Percentiles rank a stretch among this genome's conserved stretches.
phyloP scores from a whole-genome alignment of 2,329 filamentous ascomycete species.

The Waltergamsia citrina region DNA sequence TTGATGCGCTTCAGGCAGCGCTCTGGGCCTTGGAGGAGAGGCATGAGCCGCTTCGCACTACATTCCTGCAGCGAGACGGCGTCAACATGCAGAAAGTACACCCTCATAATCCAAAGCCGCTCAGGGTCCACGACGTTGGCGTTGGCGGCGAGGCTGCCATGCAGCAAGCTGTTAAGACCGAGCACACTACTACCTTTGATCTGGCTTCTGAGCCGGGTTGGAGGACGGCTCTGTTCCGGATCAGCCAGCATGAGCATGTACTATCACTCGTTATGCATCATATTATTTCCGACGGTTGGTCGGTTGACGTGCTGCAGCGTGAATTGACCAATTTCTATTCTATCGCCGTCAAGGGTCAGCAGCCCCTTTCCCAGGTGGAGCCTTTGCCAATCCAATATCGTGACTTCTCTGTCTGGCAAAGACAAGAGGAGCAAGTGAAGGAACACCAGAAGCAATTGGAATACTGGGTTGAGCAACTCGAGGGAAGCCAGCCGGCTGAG shows the following conservation, averaged over 20 bases:
- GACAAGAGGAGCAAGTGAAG: slow-evolving; percentile 7
- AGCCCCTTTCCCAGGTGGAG: slow-evolving; percentile 3
- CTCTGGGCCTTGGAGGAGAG: slow-evolving; percentile 9
- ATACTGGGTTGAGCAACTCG: slow-evolving; percentile 11
- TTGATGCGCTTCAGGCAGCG: slow-evolving; percentile 6
- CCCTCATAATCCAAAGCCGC: too few relatives aligned
- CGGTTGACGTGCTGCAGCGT: slow-evolving; percentile 11
- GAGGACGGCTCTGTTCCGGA: slow-evolving; percentile 8
- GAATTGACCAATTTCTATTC: slow-evolving; percentile 13
- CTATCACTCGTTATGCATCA: slow-evolving; percentile 18
- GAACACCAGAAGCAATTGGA: slow-evolving; percentile 11
- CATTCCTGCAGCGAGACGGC: slow-evolving; percentile 7
- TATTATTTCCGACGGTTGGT: slow-evolving; percentile 18
- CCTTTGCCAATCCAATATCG: slow-evolving; percentile 14
- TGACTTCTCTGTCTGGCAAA: slow-evolving; percentile 15
- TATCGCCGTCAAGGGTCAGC: slow-evolving; percentile 5
- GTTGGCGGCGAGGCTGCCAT: slow-evolving; percentile 2
- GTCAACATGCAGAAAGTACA: slow-evolving; percentile 6
- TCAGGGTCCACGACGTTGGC: background rate
- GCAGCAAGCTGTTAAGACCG: background rate
- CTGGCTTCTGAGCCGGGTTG: slow-evolving; percentile 11
- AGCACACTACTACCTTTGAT: slow-evolving; percentile 10
- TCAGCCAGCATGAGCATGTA: slow-evolving; percentile 9
- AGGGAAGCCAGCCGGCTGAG: slow-evolving; percentile 4
- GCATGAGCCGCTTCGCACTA: slow-evolving; percentile 11